Evolutionary conservation across 2,329 filamentous ascomycete species (phyloP).

Genomic region (Sclerotinia borealis): DNA sequence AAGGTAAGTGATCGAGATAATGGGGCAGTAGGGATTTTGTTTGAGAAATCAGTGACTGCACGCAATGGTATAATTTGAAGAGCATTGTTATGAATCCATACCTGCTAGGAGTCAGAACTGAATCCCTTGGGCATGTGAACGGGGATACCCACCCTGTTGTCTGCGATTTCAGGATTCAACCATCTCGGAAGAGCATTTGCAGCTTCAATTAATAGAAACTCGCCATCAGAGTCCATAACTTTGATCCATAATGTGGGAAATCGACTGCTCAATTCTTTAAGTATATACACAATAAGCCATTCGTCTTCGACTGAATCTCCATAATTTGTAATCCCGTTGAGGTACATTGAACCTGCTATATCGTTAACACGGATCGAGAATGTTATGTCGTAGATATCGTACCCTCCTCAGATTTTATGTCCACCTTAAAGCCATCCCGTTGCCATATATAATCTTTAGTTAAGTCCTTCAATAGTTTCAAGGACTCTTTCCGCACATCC

Average conservation of each 20-base stretch:
- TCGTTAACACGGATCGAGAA: neutral
- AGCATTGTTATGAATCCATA: constrained; percentile 79
- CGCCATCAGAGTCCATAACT: constrained; percentile 81
- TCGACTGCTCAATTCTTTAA: constrained; percentile 71
- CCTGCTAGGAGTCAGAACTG: constrained; percentile 35
- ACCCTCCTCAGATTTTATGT: constrained; percentile 54
- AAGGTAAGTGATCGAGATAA: constrained; percentile 50
- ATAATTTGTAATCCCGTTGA: constrained; percentile 77
- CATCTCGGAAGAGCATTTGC: constrained; percentile 81
- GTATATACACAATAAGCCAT: constrained; percentile 89
- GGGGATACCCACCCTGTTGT: constrained; percentile 54
- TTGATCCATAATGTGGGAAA: constrained; percentile 75
- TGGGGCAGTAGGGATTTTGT: constrained; percentile 34
- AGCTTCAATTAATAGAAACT: constrained; percentile 92
- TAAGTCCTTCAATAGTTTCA: constrained; percentile 54
- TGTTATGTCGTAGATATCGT: constrained; percentile 21
- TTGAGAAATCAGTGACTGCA: constrained; percentile 32
- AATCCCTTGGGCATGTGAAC: neutral
- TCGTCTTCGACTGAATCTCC: constrained; percentile 96
- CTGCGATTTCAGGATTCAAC: constrained; percentile 86
- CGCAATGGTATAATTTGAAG: constrained; percentile 65
- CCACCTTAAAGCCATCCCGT: constrained; percentile 66
- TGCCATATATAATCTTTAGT: constrained; percentile 95
- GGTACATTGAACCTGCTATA: constrained; percentile 47
- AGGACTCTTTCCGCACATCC: constrained; percentile 61